These are phyloP conservation scores for Botryotinia narcissicola DNA, from an alignment of 2,329 filamentous ascomycete species.

Conservation along the genomic window DNA sequence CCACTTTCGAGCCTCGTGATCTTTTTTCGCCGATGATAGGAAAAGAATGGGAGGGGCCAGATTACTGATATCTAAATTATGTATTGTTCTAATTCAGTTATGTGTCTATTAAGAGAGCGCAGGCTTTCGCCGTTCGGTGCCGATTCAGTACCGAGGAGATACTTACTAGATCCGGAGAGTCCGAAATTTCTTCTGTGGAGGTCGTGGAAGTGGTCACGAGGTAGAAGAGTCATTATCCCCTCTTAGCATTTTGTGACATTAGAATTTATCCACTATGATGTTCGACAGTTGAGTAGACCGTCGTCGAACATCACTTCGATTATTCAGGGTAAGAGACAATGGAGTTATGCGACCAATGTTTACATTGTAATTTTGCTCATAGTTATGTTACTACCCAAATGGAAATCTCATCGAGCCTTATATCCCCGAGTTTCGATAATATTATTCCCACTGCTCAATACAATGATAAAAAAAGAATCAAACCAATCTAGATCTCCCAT, in stretches of 20 bases:
- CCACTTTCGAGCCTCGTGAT: not conserved
- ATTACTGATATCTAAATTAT: not conserved
- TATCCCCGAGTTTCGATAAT: too few species aligned
- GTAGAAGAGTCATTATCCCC: not conserved
- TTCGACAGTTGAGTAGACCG: not conserved
- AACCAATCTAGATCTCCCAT: slow-evolving; percentile 2
- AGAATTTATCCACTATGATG: not conserved
- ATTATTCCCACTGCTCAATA: not conserved
- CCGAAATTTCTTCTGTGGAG: not conserved
- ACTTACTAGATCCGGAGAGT: not conserved
- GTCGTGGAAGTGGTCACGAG: not conserved
- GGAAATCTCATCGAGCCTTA: not conserved
- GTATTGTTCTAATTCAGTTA: not conserved
- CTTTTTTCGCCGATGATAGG: not conserved
- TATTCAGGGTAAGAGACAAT: not conserved
- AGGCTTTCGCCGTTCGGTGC: not conserved
- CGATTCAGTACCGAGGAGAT: not conserved
- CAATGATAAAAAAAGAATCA: not conserved
- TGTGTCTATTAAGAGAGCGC: not conserved
- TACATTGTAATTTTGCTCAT: not conserved
- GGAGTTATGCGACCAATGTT: not conserved
- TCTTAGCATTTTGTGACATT: not conserved
- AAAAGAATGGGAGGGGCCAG: not conserved
- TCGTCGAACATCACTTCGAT: not conserved
- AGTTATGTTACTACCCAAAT: not conserved